Base-by-base conservation (phyloP, 1,284 basidiomycete species). In the Malassezia sp. region DNA sequence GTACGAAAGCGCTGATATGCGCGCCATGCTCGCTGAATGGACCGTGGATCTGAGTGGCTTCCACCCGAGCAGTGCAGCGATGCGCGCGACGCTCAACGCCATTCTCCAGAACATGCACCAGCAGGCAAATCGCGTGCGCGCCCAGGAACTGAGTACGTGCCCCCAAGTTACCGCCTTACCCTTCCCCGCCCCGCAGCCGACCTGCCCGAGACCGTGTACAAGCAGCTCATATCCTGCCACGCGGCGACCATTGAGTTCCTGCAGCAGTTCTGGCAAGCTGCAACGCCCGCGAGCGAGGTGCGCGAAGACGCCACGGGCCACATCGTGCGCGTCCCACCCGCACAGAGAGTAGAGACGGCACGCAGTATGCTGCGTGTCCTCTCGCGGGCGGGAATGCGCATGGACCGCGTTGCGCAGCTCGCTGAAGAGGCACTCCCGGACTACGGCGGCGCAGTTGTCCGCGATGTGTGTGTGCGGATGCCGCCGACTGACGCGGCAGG, bases 221-320 rank as follows among this genome's bases (percentile, higher is more conserved):
- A 80, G 40, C 81, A 85, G 67, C 83, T 95, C 77, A 79, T 80
- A 8, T 84, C 84, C 0, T 84, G 85, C 59, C 88, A 95, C 63
- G 88, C 86, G 0, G 83, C 89, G 1, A 83, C 89, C 2, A 89
- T 86, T 57, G 91, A 99, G 71, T 95, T 96, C 69, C 75, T 99
- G 9, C 80, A 91, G 9, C 91, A 96, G 67, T 96, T 89, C 67
- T 97, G 90, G 89, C 77, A 82, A 9, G 79, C 87, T 0, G 78
- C 86, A 39, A 83, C 90, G 46, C 90, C 90, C 5, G 7, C 30
- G 5, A n/a, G 26, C n/a, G 37, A 38, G 9, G 37, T 11, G 3
- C 18, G 8, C 24, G 20, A 9, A 4, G 28, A 12, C 2, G 12
- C 24, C 17, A 11, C 15, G 17, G 17, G 14, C 27, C 27, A 14